Percentiles rank a stretch among this genome's conserved stretches.
phyloP scores from a whole-genome alignment of 768 basidiomycete genomes.

The Butyriboletus loyo region DNA sequence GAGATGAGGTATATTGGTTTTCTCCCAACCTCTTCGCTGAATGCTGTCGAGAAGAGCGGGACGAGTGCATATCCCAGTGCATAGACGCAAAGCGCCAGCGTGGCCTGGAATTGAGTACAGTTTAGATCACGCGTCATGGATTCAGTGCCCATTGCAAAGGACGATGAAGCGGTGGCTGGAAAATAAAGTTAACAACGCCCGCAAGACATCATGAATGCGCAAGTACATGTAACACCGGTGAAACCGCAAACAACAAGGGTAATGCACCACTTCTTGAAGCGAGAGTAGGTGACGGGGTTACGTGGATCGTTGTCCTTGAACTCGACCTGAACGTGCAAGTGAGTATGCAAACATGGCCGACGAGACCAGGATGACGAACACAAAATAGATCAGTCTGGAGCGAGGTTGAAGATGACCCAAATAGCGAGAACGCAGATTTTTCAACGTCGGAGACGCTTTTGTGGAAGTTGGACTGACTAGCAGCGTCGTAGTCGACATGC shows the following conservation, averaged over 20 bases:
- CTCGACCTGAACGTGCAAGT: conserved; percentile 30
- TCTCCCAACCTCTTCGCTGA: conserved; percentile 70
- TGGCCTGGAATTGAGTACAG: conserved; percentile 44
- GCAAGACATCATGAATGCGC: not conserved
- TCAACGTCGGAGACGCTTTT: conserved; percentile 7
- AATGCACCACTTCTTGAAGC: conserved; percentile 39
- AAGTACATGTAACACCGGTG: conserved; percentile 27
- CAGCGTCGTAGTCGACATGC: conserved; percentile 6
- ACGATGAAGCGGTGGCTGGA: conserved; percentile 50
- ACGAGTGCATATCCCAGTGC: conserved; percentile 60
- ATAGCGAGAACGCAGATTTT: not conserved
- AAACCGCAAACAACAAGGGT: conserved; percentile 32
- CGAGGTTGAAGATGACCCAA: conserved; percentile 5
- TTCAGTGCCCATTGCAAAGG: conserved; percentile 51
- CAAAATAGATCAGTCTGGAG: conserved; percentile 3
- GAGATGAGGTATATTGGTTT: conserved; percentile 56
- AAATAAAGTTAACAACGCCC: not conserved
- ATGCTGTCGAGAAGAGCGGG: conserved; percentile 61
- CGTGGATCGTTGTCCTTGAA: conserved; percentile 36
- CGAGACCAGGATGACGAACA: conserved; percentile 6
- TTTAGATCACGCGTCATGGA: conserved; percentile 51
- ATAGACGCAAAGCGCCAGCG: conserved; percentile 49
- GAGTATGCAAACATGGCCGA: not conserved
- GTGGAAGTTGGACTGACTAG: not conserved
- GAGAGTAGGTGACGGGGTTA: conserved; percentile 38